Conservation (phyloP, 805 yeast genomes). For the Nakazawaea laoshanensis region DNA sequence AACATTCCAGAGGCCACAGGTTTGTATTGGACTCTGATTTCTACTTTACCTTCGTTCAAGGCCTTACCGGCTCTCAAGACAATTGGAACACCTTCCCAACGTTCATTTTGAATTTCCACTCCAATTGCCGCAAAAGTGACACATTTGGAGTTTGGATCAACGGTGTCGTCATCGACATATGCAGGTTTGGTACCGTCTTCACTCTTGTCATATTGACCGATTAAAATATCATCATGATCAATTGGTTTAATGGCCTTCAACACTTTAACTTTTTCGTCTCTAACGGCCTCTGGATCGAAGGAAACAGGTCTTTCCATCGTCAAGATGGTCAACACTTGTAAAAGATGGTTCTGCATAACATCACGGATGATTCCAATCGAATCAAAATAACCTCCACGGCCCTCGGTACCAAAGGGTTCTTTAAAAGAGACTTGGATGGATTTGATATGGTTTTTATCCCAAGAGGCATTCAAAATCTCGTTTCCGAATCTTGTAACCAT, state of each 20-base stretch:
- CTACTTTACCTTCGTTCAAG: conserved; percentile 90
- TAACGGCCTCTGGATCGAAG: conserved; percentile 85
- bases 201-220: conserved; percentile 85
- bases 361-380: conserved; percentile 92
- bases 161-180: conserved; percentile 88
- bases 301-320: conserved; percentile 95
- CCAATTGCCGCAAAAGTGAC: conserved; percentile 88
- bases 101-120: conserved; percentile 75
- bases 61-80: conserved; percentile 97
- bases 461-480: conserved; percentile 76
- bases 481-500: conserved; percentile 87
- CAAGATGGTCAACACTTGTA: conserved; percentile 84
- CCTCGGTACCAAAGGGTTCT: conserved; percentile 98
- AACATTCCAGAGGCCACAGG: conserved; percentile 80
- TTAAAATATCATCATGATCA: conserved; percentile 52
- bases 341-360: conserved; percentile 95
- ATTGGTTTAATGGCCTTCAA: conserved; percentile 73
- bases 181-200: conserved; percentile 87
- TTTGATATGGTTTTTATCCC: conserved; percentile 76
- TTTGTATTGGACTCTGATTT: conserved; percentile 87
- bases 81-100: conserved; percentile 98
- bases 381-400: conserved; percentile 98
- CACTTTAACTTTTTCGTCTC: conserved; percentile 95
- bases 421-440: conserved; percentile 87
- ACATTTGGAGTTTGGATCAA: conserved; percentile 71